Percentiles rank a stretch among this genome's conserved stretches.
Evolutionary conservation across 225 moss, liverwort and hornwort species (phyloP).

Genomic region (Marchantia paleacea): DNA sequence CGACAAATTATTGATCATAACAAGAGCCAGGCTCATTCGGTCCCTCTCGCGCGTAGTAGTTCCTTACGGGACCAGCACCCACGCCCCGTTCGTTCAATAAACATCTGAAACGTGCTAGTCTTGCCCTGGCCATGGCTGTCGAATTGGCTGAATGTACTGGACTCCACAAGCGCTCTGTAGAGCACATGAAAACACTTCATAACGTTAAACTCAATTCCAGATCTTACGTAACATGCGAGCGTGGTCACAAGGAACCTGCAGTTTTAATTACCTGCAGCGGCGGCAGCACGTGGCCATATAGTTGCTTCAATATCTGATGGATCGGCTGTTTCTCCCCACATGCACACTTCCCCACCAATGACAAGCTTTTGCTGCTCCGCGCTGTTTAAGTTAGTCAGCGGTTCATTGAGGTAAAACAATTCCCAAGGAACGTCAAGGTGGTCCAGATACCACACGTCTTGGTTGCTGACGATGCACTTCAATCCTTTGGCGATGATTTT

Average conservation of each 20-base stretch:
- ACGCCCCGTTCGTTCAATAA: slow-evolving; percentile 72
- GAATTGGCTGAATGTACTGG: slow-evolving; percentile 43
- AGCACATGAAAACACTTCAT: slow-evolving; percentile 1
- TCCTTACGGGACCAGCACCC: slow-evolving; percentile 70
- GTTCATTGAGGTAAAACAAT: slow-evolving; percentile 69
- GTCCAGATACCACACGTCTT: slow-evolving; percentile 95
- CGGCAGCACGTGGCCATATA: slow-evolving; percentile 95
- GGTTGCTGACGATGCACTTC: slow-evolving; percentile 77
- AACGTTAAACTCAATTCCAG: neutral
- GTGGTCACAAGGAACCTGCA: neutral
- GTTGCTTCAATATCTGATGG: slow-evolving; percentile 73
- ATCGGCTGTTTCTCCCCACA: slow-evolving; percentile 98
- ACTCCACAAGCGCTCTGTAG: slow-evolving; percentile 88
- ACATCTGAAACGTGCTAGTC: slow-evolving; percentile 73
- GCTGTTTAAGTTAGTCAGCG: slow-evolving; percentile 42
- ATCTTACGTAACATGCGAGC: neutral
- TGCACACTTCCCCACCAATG: slow-evolving; percentile 94
- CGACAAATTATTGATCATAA: slow-evolving; percentile 47
- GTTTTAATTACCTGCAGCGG: slow-evolving; percentile 67
- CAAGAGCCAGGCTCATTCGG: slow-evolving; percentile 69
- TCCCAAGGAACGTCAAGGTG: slow-evolving; percentile 82
- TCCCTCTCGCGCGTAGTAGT: slow-evolving; percentile 42
- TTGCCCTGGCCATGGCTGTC: slow-evolving; percentile 46
- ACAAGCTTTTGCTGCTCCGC: slow-evolving; percentile 45
- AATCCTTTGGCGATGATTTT: slow-evolving; percentile 55